Conservation (phyloP, 495 filamentous ascomycete species). For the Xylaria scruposa region DNA sequence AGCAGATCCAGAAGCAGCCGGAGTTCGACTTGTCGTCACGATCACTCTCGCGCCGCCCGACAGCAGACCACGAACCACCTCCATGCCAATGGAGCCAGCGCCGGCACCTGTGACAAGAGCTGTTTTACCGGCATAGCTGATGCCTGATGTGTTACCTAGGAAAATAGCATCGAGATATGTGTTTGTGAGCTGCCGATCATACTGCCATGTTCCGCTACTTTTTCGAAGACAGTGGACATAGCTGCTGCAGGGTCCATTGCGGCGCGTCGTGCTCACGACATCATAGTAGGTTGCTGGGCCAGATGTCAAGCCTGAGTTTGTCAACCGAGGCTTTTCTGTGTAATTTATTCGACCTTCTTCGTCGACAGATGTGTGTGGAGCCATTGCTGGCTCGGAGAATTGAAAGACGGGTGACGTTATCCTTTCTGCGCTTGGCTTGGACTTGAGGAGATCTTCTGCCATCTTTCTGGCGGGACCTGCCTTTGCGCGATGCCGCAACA, state of each 20-base stretch:
- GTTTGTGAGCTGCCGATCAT: conserved; percentile 86
- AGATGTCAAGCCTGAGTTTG: conserved; percentile 61
- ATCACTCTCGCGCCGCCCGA: conserved; percentile 87
- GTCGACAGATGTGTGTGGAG: conserved; percentile 20
- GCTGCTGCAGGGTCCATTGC: conserved; percentile 14
- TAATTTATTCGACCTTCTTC: conserved; percentile 18
- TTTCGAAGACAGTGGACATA: conserved; percentile 20
- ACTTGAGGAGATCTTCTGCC: conserved; percentile 82
- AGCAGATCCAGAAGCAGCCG: conserved; percentile 70
- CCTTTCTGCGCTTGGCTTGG: conserved; percentile 78
- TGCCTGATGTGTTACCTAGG: conserved; percentile 74
- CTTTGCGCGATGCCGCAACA: conserved; percentile 91
- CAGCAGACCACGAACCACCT: conserved; percentile 74
- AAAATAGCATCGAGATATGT: conserved; percentile 79
- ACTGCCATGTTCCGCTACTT: conserved; percentile 59
- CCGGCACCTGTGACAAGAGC: conserved; percentile 23
- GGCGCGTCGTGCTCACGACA: conserved; percentile 13
- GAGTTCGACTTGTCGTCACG: conserved; percentile 71
- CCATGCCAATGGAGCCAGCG: conserved; percentile 23
- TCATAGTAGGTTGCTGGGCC: conserved; percentile 70
- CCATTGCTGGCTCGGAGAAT: conserved; percentile 22
- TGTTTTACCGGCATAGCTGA: conserved; percentile 65
- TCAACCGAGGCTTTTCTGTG: conserved; percentile 3
- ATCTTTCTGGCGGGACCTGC: conserved; percentile 83
- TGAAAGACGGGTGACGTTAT: conserved; percentile 80